Conservation (phyloP, 108 stramenopile species). For the Skeletonema grethae region DNA sequence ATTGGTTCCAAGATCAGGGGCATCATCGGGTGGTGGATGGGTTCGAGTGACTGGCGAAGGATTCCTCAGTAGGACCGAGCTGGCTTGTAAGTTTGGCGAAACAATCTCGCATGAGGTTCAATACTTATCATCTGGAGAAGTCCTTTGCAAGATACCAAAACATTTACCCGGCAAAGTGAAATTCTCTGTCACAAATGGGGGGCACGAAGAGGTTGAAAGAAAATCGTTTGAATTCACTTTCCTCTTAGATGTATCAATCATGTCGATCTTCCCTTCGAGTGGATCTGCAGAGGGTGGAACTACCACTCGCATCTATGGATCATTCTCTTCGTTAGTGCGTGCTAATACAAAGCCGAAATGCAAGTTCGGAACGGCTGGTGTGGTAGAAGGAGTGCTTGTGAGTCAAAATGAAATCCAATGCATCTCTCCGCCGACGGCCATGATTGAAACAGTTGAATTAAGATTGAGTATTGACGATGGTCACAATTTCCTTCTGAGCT, state of each 20-base stretch:
- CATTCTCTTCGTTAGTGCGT: constrained; percentile 6
- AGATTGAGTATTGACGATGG: constrained; percentile 34
- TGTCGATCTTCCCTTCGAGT: constrained; percentile 22
- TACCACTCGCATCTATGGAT: constrained; percentile 27
- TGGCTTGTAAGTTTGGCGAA: constrained; percentile 65
- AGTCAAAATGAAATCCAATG: constrained; percentile 34
- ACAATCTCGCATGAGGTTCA: constrained; percentile 6
- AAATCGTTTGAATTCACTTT: constrained; percentile 23
- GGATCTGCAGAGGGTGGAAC: constrained; percentile 42
- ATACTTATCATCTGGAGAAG: constrained; percentile 31
- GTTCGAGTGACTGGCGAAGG: constrained; percentile 57
- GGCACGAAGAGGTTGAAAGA: not conserved
- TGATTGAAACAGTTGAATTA: constrained; percentile 28
- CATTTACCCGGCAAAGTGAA: constrained; percentile 26
- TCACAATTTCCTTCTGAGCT: constrained; percentile 23
- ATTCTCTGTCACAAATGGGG: constrained; percentile 30
- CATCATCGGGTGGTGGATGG: constrained; percentile 29
- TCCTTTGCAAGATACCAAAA: constrained; percentile 30
- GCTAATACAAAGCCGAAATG: constrained; percentile 10
- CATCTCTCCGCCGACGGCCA: constrained; percentile 14
- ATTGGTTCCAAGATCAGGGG: constrained; percentile 13
- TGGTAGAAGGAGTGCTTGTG: constrained; percentile 22
- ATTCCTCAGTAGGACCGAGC: constrained; percentile 57
- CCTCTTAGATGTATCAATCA: constrained; percentile 23
- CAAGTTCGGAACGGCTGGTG: constrained; percentile 32